Evolutionary conservation across 495 filamentous ascomycete species (phyloP).

Genomic region (Podospora fimiseda): DNA sequence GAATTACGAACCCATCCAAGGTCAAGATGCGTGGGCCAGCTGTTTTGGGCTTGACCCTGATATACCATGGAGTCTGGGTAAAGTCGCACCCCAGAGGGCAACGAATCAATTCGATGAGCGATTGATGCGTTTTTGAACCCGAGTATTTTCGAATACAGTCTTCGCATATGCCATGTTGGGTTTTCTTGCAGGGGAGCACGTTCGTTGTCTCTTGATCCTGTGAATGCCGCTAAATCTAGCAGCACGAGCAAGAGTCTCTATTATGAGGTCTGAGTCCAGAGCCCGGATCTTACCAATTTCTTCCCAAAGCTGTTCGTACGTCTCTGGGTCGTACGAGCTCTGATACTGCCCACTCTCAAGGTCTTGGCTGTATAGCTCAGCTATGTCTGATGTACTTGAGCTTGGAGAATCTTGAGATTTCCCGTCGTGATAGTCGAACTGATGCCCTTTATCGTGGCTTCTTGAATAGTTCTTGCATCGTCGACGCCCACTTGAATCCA

Average conservation of each 20-base stretch:
- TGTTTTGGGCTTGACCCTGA: conserved; percentile 28
- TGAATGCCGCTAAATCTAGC: background rate
- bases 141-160: conserved; percentile 24
- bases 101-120: background rate
- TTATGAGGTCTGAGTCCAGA: background rate
- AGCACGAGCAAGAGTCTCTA: background rate
- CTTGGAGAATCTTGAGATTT: background rate
- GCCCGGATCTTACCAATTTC: background rate
- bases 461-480: conserved; percentile 18
- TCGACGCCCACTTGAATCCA: conserved; percentile 7
- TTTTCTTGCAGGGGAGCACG: conserved; percentile 27
- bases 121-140: conserved; percentile 4
- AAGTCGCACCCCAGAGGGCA: conserved; percentile 14
- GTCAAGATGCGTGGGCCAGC: conserved; percentile 32
- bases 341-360: conserved; percentile 1
- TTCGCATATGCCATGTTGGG: conserved; percentile 33
- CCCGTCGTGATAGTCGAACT: conserved; percentile 8
- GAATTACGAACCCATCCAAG: conserved; percentile 39
- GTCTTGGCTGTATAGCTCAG: conserved; percentile 3
- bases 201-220: background rate
- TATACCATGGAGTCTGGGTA: conserved; percentile 6
- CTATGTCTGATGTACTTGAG: background rate
- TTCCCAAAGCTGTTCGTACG: conserved; percentile 7
- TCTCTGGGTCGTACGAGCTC: conserved; percentile 4
- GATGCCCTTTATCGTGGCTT: conserved; percentile 19